Base-by-base conservation (phyloP, 1,284 basidiomycete genomes). In the Meripilus lineatus region DNA sequence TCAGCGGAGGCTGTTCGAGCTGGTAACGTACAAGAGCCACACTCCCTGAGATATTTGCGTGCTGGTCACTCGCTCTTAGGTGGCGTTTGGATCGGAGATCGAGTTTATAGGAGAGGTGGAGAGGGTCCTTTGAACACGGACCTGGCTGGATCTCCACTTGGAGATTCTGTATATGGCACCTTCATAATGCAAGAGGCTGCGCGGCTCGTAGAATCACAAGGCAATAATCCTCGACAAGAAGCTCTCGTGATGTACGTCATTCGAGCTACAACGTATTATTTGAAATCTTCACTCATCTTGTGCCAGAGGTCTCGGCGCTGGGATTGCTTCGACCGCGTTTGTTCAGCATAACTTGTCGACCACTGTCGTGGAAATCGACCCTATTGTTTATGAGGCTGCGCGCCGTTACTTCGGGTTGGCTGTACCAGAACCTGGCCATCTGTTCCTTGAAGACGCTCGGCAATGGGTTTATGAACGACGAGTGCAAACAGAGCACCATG, bases 21-120 rank as follows among this genome's bases (percentile, higher is more conserved):
- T 13, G 55, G 59, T 14, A 51, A 52, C 43, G 41, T 51, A 30
- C 59, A 42, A 35, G 52, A 55, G 26, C 56, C 60, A 48, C 72
- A 79, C 50, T 79, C 80, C 6, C 71, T 89, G 49, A 75, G 93
- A 35, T 94, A 87, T 59, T 67, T 97, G 32, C 77, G 93, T 13
- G 90, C 84, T 23, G 89, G 91, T 36, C 91, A 95, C 62, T 91
- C 89, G 3, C 71, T 96, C 17, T 69, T 97, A 3, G 93, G 93
- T 2, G 93, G 93, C 2, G 77, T 88, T 36, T 96, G 93, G 93
- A 77, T 83, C 18, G 77, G 75, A 14, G 61, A 69, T 25, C 69
- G 69, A 50, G 68, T 64, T 15, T 66, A 68, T 6, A 50, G 76
- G 18, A 68, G 71, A 46, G 59, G 70, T 39, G 59, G 64, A 25